Evolutionary conservation across 805 yeast species (phyloP).

Genomic region (Wickerhamomyces subpelliculosus): DNA sequence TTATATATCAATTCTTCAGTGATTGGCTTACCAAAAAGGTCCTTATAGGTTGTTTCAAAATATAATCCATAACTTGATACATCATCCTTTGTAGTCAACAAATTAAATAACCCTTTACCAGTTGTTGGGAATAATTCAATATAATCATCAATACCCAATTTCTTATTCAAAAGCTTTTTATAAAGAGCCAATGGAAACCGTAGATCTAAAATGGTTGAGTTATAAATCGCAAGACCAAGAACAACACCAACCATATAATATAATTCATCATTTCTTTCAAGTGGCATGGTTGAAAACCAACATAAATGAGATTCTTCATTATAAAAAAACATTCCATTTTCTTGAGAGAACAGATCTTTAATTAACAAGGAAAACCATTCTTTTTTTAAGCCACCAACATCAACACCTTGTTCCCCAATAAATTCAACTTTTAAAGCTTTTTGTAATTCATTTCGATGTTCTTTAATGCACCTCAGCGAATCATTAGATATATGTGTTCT

Average conservation of each 20-base stretch:
- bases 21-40: conserved; percentile 35
- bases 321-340: conserved; percentile 57
- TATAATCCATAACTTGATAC: conserved; percentile 46
- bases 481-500: conserved; percentile 65
- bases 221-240: conserved; percentile 84
- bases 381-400: conserved; percentile 89
- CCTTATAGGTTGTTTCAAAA: conserved; percentile 55
- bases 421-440: conserved; percentile 77
- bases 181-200: conserved; percentile 71
- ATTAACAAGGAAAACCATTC: conserved; percentile 87
- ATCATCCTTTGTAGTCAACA: conserved; percentile 37
- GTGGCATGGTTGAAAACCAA: conserved; percentile 63
- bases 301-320: conserved; percentile 62
- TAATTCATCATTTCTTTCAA: conserved; percentile 39
- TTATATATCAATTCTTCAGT: conserved; percentile 47
- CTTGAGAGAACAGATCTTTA: conserved; percentile 61
- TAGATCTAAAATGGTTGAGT: conserved; percentile 79
- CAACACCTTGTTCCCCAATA: conserved; percentile 85
- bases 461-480: conserved; percentile 57
- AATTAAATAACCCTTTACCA: conserved; percentile 40
- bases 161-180: conserved; percentile 58
- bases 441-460: conserved; percentile 52
- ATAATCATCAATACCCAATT: conserved; percentile 57
- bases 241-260: conserved; percentile 80
- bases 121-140: conserved; percentile 62